phyloP scores from a whole-genome alignment of 164 flowering plant genomes.

The Macadamia integrifolia region DNA sequence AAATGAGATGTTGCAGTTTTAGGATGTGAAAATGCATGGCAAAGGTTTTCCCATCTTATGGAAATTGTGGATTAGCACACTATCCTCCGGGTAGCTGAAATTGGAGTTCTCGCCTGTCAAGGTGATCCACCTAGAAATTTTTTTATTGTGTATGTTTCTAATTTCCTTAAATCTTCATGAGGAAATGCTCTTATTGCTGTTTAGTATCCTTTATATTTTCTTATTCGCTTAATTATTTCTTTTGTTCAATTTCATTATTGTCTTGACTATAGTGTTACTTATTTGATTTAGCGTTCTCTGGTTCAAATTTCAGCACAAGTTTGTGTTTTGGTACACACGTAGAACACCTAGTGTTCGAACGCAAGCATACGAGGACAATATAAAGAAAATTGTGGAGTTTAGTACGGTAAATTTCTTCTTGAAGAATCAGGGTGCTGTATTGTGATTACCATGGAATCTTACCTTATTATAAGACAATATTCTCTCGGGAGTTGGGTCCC shows the following conservation, averaged over 20 bases:
- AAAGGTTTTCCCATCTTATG: background rate
- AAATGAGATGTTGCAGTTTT: too few species aligned
- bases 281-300: background rate
- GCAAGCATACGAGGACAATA: conserved; percentile 90
- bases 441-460: background rate
- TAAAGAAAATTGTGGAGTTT: conserved; percentile 92
- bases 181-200: background rate
- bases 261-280: conserved; percentile 4
- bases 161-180: background rate
- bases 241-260: background rate
- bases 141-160: background rate
- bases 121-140: too few species aligned
- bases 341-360: conserved; percentile 82
- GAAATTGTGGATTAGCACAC: background rate
- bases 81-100: too few species aligned
- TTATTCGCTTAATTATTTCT: background rate
- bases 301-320: conserved; percentile 58
- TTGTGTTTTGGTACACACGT: conserved; percentile 95
- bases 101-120: too few species aligned
- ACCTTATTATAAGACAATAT: background rate
- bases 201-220: background rate
- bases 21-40: background rate
- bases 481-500: background rate
- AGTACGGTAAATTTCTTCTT: conserved; percentile 59
- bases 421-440: background rate